Conservation (phyloP, 2,329 filamentous ascomycete species). For the Hymenotorrendiella dingleyae region DNA sequence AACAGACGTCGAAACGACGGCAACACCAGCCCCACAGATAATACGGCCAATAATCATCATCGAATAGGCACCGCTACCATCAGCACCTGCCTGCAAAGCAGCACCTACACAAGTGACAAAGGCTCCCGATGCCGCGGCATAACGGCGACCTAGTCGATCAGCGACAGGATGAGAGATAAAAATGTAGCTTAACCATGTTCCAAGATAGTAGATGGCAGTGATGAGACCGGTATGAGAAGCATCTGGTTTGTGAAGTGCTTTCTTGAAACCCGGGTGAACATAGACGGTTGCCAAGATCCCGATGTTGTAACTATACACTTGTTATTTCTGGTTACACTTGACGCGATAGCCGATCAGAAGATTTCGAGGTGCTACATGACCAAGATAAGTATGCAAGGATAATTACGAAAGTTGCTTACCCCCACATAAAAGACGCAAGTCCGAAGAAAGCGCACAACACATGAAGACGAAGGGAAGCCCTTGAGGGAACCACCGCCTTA, state of each 20-base stretch:
- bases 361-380: too few species aligned
- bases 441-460: slow-evolving; percentile 46
- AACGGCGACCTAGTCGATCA: slow-evolving; percentile 46
- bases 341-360: too few species aligned
- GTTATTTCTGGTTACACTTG: too few species aligned
- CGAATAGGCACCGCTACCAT: slow-evolving; percentile 35
- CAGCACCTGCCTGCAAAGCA: slow-evolving; percentile 40
- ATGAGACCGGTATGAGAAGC: slow-evolving; percentile 45
- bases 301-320: slow-evolving; percentile 47
- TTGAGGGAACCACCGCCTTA: slow-evolving; percentile 4
- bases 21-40: slow-evolving; percentile 47
- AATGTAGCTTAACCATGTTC: slow-evolving; percentile 49
- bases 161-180: slow-evolving; percentile 46
- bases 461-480: slow-evolving; percentile 35
- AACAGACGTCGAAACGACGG: slow-evolving; percentile 50
- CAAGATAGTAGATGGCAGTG: slow-evolving; percentile 52
- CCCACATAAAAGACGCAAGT: slow-evolving; percentile 51
- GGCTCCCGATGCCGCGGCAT: slow-evolving; percentile 44
- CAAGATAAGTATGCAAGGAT: too few species aligned
- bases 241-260: slow-evolving; percentile 39
- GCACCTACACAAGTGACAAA: slow-evolving; percentile 43
- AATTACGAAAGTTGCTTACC: slow-evolving; percentile 39
- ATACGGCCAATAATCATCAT: slow-evolving; percentile 47
- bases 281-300: slow-evolving; percentile 51
- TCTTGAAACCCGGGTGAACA: slow-evolving; percentile 48